These are phyloP conservation scores for Neoboletus subvelutipes DNA, from an alignment of 768 basidiomycete species.

Conservation along the genomic window DNA sequence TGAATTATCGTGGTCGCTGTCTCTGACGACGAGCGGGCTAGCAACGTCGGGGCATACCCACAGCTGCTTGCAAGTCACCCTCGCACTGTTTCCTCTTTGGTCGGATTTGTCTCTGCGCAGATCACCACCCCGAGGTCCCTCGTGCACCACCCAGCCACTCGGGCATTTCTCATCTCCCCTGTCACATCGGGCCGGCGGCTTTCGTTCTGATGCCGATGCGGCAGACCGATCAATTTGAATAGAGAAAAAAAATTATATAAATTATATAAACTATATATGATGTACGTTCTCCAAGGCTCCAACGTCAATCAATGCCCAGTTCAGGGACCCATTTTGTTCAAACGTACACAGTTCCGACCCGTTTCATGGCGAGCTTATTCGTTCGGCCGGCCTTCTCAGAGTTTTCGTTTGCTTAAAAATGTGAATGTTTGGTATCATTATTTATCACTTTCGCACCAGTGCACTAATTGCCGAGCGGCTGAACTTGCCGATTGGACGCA, in stretches of 20 bases:
- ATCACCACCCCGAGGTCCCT: slow-evolving; percentile 18
- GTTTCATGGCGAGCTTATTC: slow-evolving; percentile 7
- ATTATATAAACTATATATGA: background rate
- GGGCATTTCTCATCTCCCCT: slow-evolving; percentile 19
- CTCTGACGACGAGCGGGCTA: slow-evolving; percentile 12
- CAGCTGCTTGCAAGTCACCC: background rate
- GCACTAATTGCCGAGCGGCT: background rate
- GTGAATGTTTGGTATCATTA: background rate
- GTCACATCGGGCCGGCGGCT: slow-evolving; percentile 37
- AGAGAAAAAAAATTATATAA: slow-evolving; percentile 6
- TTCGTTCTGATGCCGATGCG: slow-evolving; percentile 30
- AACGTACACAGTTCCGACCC: background rate
- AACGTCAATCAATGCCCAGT: background rate
- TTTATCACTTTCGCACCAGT: background rate
- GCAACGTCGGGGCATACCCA: slow-evolving; percentile 3
- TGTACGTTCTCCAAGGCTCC: background rate
- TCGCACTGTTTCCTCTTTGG: slow-evolving; percentile 17
- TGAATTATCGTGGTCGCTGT: slow-evolving; percentile 1
- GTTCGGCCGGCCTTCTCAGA: background rate
- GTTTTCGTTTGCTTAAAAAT: background rate
- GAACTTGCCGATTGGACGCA: background rate
- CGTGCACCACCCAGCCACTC: slow-evolving; percentile 24
- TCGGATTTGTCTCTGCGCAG: slow-evolving; percentile 24
- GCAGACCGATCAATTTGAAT: slow-evolving; percentile 15
- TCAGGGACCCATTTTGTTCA: slow-evolving; percentile 1